These are phyloP conservation scores for Spatholobus suberectus DNA, from an alignment of 306 rosid genomes.

Conservation along the genomic window DNA sequence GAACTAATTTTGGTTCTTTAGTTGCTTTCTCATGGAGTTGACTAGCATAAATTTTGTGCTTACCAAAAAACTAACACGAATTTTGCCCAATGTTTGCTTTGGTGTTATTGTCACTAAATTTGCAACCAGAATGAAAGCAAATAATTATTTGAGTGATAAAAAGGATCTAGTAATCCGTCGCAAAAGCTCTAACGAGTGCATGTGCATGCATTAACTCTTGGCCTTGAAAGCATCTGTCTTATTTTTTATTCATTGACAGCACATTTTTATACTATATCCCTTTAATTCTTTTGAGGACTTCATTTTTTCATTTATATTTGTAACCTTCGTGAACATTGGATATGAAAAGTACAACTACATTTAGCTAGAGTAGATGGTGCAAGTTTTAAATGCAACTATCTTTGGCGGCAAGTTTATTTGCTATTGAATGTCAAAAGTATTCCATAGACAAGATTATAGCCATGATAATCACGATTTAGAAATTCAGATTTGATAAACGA, in stretches of 20 bases:
- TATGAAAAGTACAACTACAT: neutral
- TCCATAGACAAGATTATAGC: constrained; percentile 6
- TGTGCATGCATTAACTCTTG: neutral
- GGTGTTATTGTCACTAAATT: constrained; percentile 7
- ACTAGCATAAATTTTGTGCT: constrained; percentile 9
- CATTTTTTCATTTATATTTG: neutral
- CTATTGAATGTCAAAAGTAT: neutral
- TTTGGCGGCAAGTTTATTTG: neutral
- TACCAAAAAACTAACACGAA: neutral
- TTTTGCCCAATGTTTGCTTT: neutral
- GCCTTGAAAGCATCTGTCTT: neutral
- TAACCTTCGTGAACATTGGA: constrained; percentile 11
- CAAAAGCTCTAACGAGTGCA: neutral
- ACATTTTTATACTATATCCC: neutral
- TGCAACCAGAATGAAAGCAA: neutral
- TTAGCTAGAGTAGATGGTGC: neutral
- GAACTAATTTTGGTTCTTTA: neutral
- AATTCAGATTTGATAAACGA: neutral
- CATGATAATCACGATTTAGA: constrained; percentile 1
- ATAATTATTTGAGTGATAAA: neutral
- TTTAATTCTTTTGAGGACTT: neutral
- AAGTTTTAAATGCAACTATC: constrained; percentile 6
- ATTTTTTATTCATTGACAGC: neutral
- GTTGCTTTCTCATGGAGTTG: neutral
- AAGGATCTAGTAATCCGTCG: neutral